Percentiles rank a stretch among this genome's conserved stretches.
These are phyloP conservation scores for Scleromitrula shiraiana DNA, from an alignment of 2,329 filamentous ascomycete genomes.

Conservation along the genomic window DNA sequence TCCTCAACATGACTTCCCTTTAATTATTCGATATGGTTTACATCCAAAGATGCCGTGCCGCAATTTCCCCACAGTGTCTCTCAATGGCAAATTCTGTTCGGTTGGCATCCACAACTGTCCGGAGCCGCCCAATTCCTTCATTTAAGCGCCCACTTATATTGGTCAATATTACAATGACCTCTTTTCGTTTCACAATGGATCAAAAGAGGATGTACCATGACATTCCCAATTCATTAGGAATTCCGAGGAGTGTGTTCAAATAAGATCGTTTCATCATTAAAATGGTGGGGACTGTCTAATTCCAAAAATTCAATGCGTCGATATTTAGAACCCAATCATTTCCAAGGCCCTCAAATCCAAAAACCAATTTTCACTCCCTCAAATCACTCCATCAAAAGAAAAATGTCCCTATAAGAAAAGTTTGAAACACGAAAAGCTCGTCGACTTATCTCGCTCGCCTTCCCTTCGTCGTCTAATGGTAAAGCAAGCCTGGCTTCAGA, in stretches of 20 bases:
- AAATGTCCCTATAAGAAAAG: constrained; percentile 12
- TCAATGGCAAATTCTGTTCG: background rate
- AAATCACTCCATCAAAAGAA: constrained; percentile 10
- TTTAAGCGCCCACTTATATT: constrained; percentile 17
- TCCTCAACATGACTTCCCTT: no score
- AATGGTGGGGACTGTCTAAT: constrained; percentile 6
- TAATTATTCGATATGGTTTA: background rate
- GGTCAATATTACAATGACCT: constrained; percentile 6
- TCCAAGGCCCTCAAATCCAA: constrained; percentile 1
- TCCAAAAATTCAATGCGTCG: constrained; percentile 9
- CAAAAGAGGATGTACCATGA: constrained; percentile 1
- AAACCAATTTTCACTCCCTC: constrained; percentile 3
- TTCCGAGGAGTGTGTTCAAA: constrained; percentile 4
- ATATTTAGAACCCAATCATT: constrained; percentile 18
- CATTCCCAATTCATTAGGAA: constrained; percentile 10
- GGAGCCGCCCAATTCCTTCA: constrained; percentile 8
- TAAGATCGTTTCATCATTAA: constrained; percentile 24
- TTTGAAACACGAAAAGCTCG: constrained; percentile 9
- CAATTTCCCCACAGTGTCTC: background rate
- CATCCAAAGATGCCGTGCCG: no score
- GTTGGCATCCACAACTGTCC: constrained; percentile 1
- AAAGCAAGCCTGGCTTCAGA: constrained; percentile 1
- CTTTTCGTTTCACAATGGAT: constrained; percentile 14
- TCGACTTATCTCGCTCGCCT: constrained; percentile 2
- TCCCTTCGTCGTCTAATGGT: background rate